Conservation (phyloP, 352 stramenopile genomes). For the Vaucheria bursata region DNA sequence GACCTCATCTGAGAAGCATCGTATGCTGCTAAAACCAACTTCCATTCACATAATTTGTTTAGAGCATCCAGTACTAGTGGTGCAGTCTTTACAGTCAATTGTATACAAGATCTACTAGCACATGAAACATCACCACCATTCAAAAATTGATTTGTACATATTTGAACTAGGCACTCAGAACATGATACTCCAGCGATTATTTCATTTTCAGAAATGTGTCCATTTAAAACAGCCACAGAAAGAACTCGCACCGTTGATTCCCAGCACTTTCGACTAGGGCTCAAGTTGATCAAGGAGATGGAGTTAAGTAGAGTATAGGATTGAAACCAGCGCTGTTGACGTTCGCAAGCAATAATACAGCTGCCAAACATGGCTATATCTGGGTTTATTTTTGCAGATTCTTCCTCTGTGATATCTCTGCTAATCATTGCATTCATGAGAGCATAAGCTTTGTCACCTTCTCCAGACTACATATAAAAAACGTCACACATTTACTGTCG, state of each 20-base stretch:
- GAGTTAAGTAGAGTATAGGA: not conserved
- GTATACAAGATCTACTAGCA: too few relatives aligned
- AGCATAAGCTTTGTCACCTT: not conserved
- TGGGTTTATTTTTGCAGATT: not conserved
- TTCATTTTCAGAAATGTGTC: too few relatives aligned
- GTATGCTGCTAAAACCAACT: not conserved
- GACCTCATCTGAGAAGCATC: not conserved
- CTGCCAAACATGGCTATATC: constrained; percentile 1
- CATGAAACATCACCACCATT: too few relatives aligned
- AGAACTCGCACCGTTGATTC: not conserved
- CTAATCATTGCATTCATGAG: not conserved
- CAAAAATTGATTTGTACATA: too few relatives aligned
- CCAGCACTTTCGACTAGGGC: constrained; percentile 4
- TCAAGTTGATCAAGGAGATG: too few relatives aligned
- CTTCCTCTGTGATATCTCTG: not conserved
- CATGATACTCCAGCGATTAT: too few relatives aligned
- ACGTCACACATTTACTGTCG: too few relatives aligned
- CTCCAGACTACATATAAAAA: not conserved
- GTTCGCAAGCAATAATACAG: not conserved
- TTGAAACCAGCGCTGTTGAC: not conserved
- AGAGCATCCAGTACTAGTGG: not conserved
- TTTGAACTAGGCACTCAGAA: too few relatives aligned
- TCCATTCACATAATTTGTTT: not conserved
- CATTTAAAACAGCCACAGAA: too few relatives aligned
- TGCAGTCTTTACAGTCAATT: not conserved